Percentiles rank a stretch among this genome's conserved stretches.
phyloP scores from a whole-genome alignment of 2,329 filamentous ascomycete species.

The Incumbomyces delicatus region DNA sequence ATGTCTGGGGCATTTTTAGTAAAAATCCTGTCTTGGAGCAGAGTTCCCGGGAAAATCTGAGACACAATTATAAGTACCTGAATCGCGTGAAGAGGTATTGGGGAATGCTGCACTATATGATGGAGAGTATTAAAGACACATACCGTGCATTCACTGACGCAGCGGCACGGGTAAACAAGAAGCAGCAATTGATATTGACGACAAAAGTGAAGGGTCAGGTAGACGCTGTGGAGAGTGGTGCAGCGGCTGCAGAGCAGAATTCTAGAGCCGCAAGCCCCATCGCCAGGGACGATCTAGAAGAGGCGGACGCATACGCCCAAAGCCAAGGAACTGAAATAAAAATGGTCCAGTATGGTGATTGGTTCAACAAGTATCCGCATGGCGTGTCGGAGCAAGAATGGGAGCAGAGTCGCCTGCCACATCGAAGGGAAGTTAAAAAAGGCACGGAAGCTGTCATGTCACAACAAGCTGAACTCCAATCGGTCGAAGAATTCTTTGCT shows the following conservation, averaged over 20 bases:
- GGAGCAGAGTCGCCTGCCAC: constrained; percentile 59
- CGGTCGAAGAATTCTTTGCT: constrained; percentile 88
- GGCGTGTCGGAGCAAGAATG: constrained; percentile 79
- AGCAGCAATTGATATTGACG: constrained; percentile 24
- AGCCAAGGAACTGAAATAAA: constrained; percentile 9
- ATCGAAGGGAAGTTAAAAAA: constrained; percentile 55
- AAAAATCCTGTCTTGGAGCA: constrained; percentile 67
- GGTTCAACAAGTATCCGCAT: constrained; percentile 91
- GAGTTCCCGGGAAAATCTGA: constrained; percentile 71
- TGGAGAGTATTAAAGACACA: constrained; percentile 80
- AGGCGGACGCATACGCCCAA: neutral
- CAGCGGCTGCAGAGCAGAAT: constrained; percentile 7
- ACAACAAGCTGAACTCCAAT: constrained; percentile 82
- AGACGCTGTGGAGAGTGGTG: neutral
- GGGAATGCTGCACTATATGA: constrained; percentile 98
- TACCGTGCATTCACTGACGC: constrained; percentile 79
- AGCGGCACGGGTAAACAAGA: constrained; percentile 51
- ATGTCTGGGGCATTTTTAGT: constrained; percentile 84
- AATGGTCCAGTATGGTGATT: constrained; percentile 90
- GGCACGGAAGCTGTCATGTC: constrained; percentile 75
- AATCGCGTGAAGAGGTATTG: constrained; percentile 95
- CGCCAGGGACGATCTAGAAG: neutral
- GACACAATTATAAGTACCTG: constrained; percentile 80
- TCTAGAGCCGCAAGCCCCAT: constrained; percentile 4
- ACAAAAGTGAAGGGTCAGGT: neutral